A percentile compares a stretch with the other conserved stretches of the same genome.
These are phyloP conservation scores for Taphrina deformans DNA, from an alignment of 1,139 yeast species.

Conservation along the genomic window DNA sequence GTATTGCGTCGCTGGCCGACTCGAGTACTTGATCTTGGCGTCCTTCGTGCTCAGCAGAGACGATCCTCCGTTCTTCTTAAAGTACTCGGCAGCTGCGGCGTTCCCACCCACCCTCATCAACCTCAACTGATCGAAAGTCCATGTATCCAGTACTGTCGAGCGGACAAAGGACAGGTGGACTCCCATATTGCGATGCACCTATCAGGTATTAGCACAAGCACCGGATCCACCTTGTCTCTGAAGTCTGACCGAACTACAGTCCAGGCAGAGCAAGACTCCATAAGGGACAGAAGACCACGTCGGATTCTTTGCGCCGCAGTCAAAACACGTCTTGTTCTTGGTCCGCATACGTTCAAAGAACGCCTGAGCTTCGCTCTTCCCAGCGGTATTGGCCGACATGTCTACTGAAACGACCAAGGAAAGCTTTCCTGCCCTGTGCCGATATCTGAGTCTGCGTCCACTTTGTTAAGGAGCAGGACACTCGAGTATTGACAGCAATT, in stretches of 20 bases:
- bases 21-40: slow-evolving; percentile 75
- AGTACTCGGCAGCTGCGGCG: slow-evolving; percentile 67
- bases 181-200: slow-evolving; percentile 85
- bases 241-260: slow-evolving; percentile 79
- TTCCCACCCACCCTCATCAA: slow-evolving; percentile 97
- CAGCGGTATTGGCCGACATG: slow-evolving; percentile 31
- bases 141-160: slow-evolving; percentile 95
- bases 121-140: slow-evolving; percentile 83
- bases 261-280: slow-evolving; percentile 93
- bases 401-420: not conserved
- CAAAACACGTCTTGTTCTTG: slow-evolving; percentile 59
- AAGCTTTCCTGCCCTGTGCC: no score
- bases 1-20: slow-evolving; percentile 74
- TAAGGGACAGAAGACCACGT: slow-evolving; percentile 99
- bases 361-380: slow-evolving; percentile 33
- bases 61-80: slow-evolving; percentile 62
- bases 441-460: no score
- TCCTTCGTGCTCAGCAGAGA: slow-evolving; percentile 44
- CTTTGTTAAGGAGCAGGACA: not conserved
- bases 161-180: slow-evolving; percentile 96
- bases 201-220: not conserved
- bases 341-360: slow-evolving; percentile 31
- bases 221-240: not conserved
- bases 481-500: not conserved
- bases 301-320: slow-evolving; percentile 93